Base-by-base conservation (phyloP, 805 yeast genomes). In the Candida loeiensis region DNA sequence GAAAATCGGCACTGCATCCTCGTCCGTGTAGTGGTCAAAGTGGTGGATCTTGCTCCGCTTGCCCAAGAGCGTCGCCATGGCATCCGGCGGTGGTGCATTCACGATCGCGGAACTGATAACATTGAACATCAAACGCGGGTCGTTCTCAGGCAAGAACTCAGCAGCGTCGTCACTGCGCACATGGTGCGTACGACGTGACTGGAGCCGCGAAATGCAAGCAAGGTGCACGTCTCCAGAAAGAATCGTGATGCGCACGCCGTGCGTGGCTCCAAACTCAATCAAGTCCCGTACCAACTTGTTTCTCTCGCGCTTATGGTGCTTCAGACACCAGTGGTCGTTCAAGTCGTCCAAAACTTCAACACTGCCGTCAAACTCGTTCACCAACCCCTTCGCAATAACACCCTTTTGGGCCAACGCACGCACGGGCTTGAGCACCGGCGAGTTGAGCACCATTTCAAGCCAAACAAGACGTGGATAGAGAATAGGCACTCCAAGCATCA, bases 251-350 rank as follows among this genome's bases (percentile, higher is more conserved):
- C 99, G 73, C 3, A 84, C 78, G 3, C 82, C 82, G 47, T 73
- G 58, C 21, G 63, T 51, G 22, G 84, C 73, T 3, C 91, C 88
- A 52, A 89, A 79, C 32, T 75, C 75, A 46, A 81, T 79, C 34
- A 91, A 66, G 45, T 68, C 67, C 28, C 69, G 71, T 46, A 90
- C 64, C 28, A 91, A 69, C 48, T 58, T 56, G 60, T 91, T 91
- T 45, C 99, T 76, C 63, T 91, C 99, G 36, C 63, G 61, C 59
- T 91, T 93, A 64, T 91, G 99, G 58, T 82, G 76, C 44, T 73
- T 73, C 3, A 96, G 82, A 59, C 97, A 89, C 99, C 99, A 91
- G 64, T 91, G 98, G 58, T 91, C 99, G 55, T 89, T 82, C 61
- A 93, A 71, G 59, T 91, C 98, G 56, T 93, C 98, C 49, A 93